Percentiles rank a stretch among this genome's conserved stretches.
Conservation (phyloP, 495 filamentous ascomycete genomes). For the Chaetomium fimeti region DNA sequence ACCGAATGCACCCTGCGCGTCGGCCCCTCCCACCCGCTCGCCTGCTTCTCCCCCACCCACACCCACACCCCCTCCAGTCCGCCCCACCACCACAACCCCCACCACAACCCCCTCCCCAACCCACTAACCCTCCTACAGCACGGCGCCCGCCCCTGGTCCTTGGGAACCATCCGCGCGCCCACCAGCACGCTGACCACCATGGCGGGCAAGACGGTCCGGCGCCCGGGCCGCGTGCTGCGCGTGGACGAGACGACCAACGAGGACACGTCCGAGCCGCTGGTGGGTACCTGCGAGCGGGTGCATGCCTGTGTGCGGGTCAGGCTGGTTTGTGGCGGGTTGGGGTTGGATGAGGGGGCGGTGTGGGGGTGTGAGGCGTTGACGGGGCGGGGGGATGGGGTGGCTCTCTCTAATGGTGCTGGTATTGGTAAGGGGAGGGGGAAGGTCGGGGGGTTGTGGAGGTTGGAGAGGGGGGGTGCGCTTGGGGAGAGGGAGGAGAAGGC, state of each 20-base stretch:
- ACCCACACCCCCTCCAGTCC: slow-evolving; percentile 7
- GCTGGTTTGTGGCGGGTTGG: slow-evolving; percentile 31
- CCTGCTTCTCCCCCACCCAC: slow-evolving; percentile 20
- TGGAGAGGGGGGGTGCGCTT: slow-evolving; percentile 17
- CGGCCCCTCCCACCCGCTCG: not conserved
- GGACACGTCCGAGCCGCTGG: slow-evolving; percentile 35
- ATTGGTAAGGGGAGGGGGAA: not conserved
- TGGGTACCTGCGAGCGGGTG: slow-evolving; percentile 32
- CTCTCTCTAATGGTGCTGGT: not conserved
- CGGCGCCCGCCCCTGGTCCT: slow-evolving; percentile 34
- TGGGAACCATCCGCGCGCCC: slow-evolving; percentile 31
- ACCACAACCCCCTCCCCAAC: too few relatives aligned
- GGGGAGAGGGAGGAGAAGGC: not conserved
- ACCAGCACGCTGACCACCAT: slow-evolving; percentile 24
- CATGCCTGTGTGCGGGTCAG: slow-evolving; percentile 32
- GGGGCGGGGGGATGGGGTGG: not conserved
- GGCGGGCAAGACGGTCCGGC: slow-evolving; percentile 34
- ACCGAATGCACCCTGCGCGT: slow-evolving; percentile 14
- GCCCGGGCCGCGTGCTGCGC: slow-evolving; percentile 31
- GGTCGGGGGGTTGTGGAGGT: slow-evolving; percentile 20
- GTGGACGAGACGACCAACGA: slow-evolving; percentile 37
- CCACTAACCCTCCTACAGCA: slow-evolving; percentile 4
- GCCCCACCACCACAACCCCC: too few relatives aligned
- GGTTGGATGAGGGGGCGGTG: slow-evolving; percentile 29
- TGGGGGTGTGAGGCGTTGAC: slow-evolving; percentile 32